Evolutionary conservation across 306 rosid genomes (phyloP).

Genomic region (Cicer judaicum): DNA sequence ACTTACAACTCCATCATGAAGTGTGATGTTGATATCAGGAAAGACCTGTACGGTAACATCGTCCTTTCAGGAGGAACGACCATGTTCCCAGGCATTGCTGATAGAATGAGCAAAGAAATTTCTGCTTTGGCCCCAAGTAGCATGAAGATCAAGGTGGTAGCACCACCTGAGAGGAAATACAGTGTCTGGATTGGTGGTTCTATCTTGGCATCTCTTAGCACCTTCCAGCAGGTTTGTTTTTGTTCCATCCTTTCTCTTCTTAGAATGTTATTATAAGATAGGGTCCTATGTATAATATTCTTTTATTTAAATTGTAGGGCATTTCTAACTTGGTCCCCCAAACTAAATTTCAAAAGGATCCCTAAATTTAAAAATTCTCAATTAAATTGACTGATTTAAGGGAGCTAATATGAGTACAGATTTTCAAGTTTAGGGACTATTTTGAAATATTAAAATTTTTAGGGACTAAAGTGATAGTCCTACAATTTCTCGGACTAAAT

Average conservation of each 20-base stretch:
- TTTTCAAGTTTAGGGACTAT: background rate
- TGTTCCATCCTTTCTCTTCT: slow-evolving; percentile 12
- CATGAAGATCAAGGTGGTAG: slow-evolving; percentile 99
- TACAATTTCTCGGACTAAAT: no score
- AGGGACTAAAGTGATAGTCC: background rate
- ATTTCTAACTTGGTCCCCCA: background rate
- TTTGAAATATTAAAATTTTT: no score
- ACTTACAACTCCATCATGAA: slow-evolving; percentile 99
- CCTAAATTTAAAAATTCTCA: background rate
- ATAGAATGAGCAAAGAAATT: slow-evolving; percentile 97
- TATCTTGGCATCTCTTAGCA: slow-evolving; percentile 98
- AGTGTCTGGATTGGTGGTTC: slow-evolving; percentile 99
- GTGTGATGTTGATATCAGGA: slow-evolving; percentile 98
- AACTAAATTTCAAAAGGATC: background rate
- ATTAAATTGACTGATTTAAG: background rate
- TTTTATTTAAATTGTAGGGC: background rate
- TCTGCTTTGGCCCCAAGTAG: slow-evolving; percentile 98
- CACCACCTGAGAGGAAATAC: slow-evolving; percentile 98
- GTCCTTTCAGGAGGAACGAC: slow-evolving; percentile 99
- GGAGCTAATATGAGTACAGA: background rate
- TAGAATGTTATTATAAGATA: background rate
- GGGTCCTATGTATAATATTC: background rate
- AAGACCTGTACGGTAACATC: slow-evolving; percentile 94
- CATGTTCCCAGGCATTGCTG: slow-evolving; percentile 98
- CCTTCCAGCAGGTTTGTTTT: slow-evolving; percentile 93